phyloP scores from a whole-genome alignment of 441 rosid species.

The Populus trichocarpa region DNA sequence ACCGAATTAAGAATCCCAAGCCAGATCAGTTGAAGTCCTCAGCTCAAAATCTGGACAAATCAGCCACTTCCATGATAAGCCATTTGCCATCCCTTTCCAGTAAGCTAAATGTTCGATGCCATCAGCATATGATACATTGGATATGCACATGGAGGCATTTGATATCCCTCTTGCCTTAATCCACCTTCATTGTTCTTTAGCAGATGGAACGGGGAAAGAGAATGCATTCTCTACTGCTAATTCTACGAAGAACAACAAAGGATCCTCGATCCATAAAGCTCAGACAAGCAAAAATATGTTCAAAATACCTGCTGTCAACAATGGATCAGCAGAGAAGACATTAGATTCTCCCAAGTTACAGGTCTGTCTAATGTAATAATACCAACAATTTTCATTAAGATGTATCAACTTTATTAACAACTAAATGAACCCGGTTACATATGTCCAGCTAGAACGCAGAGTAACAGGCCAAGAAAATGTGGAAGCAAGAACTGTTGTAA shows the following conservation, averaged over 20 bases:
- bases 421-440: conserved; percentile 17
- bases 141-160: background rate
- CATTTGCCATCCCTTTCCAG: conserved; percentile 32
- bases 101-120: conserved; percentile 12
- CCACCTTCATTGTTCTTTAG: conserved; percentile 21
- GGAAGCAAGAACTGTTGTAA: conserved; percentile 27
- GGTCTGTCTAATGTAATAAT: conserved; percentile 29
- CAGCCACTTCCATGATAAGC: conserved; percentile 18
- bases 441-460: conserved; percentile 40
- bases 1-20: conserved; percentile 28
- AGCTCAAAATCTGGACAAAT: conserved; percentile 23
- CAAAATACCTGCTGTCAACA: conserved; percentile 29
- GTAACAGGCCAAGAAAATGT: conserved; percentile 33
- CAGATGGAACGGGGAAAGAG: conserved; percentile 35
- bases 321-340: conserved; percentile 35
- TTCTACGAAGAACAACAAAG: conserved; percentile 34
- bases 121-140: background rate
- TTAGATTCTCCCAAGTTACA: conserved; percentile 38
- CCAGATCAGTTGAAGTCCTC: conserved; percentile 24
- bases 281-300: conserved; percentile 29
- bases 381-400: background rate
- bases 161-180: background rate
- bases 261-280: conserved; percentile 23
- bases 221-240: conserved; percentile 15
- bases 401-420: conserved; percentile 1